Evolutionary conservation across 768 basidiomycete species (phyloP).

Genomic region (Rickenella mellea): DNA sequence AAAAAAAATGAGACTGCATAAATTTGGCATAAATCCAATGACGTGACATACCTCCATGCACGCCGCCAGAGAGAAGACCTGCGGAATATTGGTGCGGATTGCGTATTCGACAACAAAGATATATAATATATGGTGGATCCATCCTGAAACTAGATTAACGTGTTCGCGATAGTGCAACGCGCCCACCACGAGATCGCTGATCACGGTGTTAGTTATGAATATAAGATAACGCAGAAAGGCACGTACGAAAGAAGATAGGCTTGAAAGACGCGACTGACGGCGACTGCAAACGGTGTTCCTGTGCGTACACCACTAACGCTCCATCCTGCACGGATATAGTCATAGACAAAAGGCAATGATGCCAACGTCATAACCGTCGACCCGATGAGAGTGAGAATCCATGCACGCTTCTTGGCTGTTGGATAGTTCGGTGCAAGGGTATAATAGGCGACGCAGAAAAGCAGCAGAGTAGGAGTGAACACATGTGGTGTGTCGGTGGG

Average conservation of each 20-base stretch:
- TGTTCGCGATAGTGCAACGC: constrained; percentile 34
- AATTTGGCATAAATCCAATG: constrained; percentile 8
- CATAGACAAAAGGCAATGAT: constrained; percentile 30
- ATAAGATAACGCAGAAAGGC: too few species aligned
- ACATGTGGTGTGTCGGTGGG: neutral
- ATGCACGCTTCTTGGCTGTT: constrained; percentile 33
- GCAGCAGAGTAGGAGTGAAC: constrained; percentile 13
- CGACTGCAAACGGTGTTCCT: constrained; percentile 13
- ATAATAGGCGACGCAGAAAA: constrained; percentile 19
- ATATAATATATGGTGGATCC: constrained; percentile 41
- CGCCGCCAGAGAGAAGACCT: constrained; percentile 33
- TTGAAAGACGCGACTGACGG: constrained; percentile 32
- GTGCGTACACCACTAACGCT: constrained; percentile 17
- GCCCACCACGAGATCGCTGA: constrained; percentile 37
- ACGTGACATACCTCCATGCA: constrained; percentile 40
- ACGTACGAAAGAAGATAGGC: constrained; percentile 34
- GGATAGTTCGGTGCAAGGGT: constrained; percentile 20
- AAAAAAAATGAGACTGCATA: neutral
- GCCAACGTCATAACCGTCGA: constrained; percentile 30
- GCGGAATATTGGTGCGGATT: constrained; percentile 23
- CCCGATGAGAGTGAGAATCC: constrained; percentile 34
- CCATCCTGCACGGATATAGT: constrained; percentile 17
- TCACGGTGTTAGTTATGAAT: neutral
- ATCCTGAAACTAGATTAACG: constrained; percentile 42
- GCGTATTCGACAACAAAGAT: constrained; percentile 30